These are phyloP conservation scores for Neophaeococcomyces aloes DNA, from an alignment of 2,329 filamentous ascomycete species.

Conservation along the genomic window DNA sequence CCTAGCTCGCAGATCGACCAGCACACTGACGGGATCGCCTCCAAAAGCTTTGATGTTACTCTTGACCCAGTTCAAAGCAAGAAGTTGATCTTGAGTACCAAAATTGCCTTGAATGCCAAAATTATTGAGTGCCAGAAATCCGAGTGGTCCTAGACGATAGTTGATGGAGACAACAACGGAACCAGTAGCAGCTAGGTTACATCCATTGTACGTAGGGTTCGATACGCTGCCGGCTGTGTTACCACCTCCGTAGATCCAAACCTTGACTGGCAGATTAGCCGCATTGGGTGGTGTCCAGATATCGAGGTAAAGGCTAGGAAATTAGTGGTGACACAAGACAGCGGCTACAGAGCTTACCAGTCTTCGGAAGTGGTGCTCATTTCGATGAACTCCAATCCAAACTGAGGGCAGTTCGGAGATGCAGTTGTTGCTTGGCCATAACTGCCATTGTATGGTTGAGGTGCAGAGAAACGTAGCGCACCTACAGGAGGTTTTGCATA, in stretches of 20 bases:
- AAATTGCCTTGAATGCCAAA: slow-evolving; percentile 46
- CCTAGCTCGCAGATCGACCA: no score
- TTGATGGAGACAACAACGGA: slow-evolving; percentile 31
- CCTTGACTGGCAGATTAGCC: slow-evolving; percentile 45
- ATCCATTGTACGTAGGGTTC: slow-evolving; percentile 32
- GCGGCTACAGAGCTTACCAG: neutral
- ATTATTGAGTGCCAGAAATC: slow-evolving; percentile 19
- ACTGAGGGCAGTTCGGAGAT: slow-evolving; percentile 10
- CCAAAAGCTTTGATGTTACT: slow-evolving; percentile 70
- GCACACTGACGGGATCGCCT: slow-evolving; percentile 49
- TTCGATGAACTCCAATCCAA: slow-evolving; percentile 21
- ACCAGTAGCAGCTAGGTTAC: slow-evolving; percentile 38
- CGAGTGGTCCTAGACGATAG: slow-evolving; percentile 24
- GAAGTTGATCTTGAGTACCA: slow-evolving; percentile 61
- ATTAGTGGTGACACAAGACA: slow-evolving; percentile 61
- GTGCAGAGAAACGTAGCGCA: slow-evolving; percentile 45
- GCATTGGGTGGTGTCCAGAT: slow-evolving; percentile 4
- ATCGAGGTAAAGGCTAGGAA: slow-evolving; percentile 25
- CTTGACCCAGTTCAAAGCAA: slow-evolving; percentile 64
- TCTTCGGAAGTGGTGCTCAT: neutral
- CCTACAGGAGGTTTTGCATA: slow-evolving; percentile 62
- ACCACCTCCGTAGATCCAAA: slow-evolving; percentile 61
- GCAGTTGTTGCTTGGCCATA: neutral
- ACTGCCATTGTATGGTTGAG: neutral
- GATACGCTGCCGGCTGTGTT: slow-evolving; percentile 33